phyloP scores from a whole-genome alignment of 2,329 filamentous ascomycete species.

The Trichoderma guizhouense region DNA sequence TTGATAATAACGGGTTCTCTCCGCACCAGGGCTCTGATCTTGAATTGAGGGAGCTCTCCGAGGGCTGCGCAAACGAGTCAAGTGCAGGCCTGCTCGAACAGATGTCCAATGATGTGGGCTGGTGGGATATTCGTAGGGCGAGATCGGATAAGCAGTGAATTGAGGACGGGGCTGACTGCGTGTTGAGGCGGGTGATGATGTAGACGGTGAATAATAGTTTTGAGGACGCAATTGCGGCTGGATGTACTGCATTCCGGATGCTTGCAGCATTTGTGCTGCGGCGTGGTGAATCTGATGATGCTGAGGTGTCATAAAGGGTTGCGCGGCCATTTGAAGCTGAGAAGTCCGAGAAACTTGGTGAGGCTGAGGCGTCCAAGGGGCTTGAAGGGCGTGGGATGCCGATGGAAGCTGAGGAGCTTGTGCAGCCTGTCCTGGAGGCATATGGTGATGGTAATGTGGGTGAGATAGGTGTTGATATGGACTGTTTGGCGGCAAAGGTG shows the following conservation, averaged over 20 bases:
- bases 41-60: constrained; percentile 35
- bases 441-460: background rate
- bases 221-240: background rate
- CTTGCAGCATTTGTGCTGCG: background rate
- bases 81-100: constrained; percentile 43
- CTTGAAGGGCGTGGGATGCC: background rate
- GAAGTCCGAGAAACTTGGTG: no score
- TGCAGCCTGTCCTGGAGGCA: background rate
- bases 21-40: background rate
- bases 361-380: background rate
- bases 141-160: background rate
- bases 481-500: background rate
- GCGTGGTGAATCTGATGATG: background rate
- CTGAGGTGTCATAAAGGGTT: background rate
- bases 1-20: constrained; percentile 50
- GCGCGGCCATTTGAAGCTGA: background rate
- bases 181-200: background rate
- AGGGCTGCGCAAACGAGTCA: constrained; percentile 48
- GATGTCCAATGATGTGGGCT: constrained; percentile 42
- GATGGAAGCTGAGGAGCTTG: background rate
- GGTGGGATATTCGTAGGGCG: constrained; percentile 38
- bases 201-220: background rate
- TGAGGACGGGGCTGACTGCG: background rate
- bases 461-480: background rate
- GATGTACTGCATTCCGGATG: background rate